phyloP scores from a whole-genome alignment of 1,139 yeast genomes.

The Geotrichum aggregatum region DNA sequence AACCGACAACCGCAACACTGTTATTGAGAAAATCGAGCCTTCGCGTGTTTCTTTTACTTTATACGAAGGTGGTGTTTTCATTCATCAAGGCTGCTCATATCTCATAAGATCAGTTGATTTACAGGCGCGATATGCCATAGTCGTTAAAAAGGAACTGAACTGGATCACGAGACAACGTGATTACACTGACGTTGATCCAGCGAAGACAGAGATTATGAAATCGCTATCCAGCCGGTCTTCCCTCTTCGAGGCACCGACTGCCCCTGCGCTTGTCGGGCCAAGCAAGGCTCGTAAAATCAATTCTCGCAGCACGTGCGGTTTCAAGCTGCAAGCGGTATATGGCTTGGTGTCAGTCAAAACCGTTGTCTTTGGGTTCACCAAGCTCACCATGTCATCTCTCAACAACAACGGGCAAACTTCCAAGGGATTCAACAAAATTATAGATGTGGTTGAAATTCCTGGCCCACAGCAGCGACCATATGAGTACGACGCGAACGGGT shows the following conservation, averaged over 20 bases:
- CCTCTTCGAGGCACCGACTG: too few relatives aligned
- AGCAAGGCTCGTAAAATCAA: too few relatives aligned
- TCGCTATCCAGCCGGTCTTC: neutral
- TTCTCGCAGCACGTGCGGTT: neutral
- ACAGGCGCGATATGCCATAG: slow-evolving; percentile 72
- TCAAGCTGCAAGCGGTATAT: slow-evolving; percentile 33
- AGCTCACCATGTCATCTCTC: slow-evolving; percentile 49
- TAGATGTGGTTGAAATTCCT: slow-evolving; percentile 89
- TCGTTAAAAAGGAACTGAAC: slow-evolving; percentile 81
- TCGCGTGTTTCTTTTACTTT: slow-evolving; percentile 84
- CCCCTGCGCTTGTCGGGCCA: too few relatives aligned
- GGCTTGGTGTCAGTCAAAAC: slow-evolving; percentile 72
- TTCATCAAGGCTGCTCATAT: slow-evolving; percentile 91
- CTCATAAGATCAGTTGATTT: slow-evolving; percentile 78
- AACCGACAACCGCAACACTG: slow-evolving; percentile 65
- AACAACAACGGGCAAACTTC: slow-evolving; percentile 42
- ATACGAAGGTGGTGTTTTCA: slow-evolving; percentile 91
- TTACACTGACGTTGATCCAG: slow-evolving; percentile 87
- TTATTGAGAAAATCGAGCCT: slow-evolving; percentile 88
- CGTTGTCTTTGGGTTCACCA: slow-evolving; percentile 87
- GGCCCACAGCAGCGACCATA: slow-evolving; percentile 64
- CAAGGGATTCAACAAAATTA: slow-evolving; percentile 45
- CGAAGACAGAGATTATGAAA: slow-evolving; percentile 50
- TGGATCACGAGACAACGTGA: slow-evolving; percentile 93
- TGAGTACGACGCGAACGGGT: slow-evolving; percentile 62